phyloP scores from a whole-genome alignment of 2,329 filamentous ascomycete species.

The Pyrenochaeta sp. region DNA sequence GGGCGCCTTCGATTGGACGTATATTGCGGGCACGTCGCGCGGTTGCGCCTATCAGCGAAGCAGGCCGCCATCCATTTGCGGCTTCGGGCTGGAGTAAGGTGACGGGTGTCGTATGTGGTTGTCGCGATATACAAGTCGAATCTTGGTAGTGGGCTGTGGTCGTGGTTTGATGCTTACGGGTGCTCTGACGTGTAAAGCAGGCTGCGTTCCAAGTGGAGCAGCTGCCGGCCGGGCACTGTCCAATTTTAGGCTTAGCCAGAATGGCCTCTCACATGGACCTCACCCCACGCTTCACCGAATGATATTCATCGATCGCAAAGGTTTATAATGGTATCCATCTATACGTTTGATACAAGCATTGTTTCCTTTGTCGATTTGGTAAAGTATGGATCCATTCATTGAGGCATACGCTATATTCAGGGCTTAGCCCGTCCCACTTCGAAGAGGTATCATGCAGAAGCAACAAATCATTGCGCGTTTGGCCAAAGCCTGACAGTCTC shows the following conservation, averaged over 20 bases:
- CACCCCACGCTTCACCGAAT: background rate
- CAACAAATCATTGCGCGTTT: slow-evolving; percentile 6
- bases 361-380: background rate
- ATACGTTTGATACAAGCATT: too few relatives aligned
- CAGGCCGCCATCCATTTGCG: slow-evolving; percentile 38
- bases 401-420: background rate
- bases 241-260: slow-evolving; percentile 3
- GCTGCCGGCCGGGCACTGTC: slow-evolving; percentile 11
- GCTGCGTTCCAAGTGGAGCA: slow-evolving; percentile 16
- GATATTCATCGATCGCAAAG: background rate
- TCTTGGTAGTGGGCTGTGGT: slow-evolving; percentile 4
- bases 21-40: slow-evolving; percentile 27
- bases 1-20: slow-evolving; percentile 40
- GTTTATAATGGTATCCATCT: too few relatives aligned
- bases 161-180: slow-evolving; percentile 20
- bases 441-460: slow-evolving; percentile 23
- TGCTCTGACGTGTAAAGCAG: slow-evolving; percentile 27
- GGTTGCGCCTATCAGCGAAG: slow-evolving; percentile 44
- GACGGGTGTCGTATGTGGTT: slow-evolving; percentile 6
- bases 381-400: slow-evolving; percentile 9
- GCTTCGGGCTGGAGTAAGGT: slow-evolving; percentile 16
- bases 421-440: background rate
- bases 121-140: background rate
- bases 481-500: slow-evolving; percentile 17
- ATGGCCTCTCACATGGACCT: slow-evolving; percentile 7